Evolutionary conservation across 495 filamentous ascomycete genomes (phyloP), one percentile per base, ranked within the genome.

Genomic region (Glarea lozoyensis): DNA sequence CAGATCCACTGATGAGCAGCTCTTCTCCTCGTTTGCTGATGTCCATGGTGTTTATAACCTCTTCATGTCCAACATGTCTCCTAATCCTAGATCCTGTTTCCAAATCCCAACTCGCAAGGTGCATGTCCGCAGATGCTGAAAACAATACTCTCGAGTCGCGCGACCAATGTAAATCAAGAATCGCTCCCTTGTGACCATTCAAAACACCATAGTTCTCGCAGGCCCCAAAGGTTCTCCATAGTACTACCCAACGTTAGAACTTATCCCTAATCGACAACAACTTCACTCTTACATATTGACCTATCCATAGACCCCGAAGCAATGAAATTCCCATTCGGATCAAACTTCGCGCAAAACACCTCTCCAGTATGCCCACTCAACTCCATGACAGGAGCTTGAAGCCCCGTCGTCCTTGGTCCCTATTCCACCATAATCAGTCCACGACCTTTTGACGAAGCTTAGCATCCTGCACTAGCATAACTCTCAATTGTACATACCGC

Each of bases 281-380:
- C n/a, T 21, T 39, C n/a, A 7, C 25, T 7, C 79, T 32, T 71
- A 94, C 89, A 71, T 42, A 98, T 95, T 34, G 79, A 81, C 46
- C 93, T 73, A 63, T 98, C 92, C 81, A 94, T 90, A 1, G 88
- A 93, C 12, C 90, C 93, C 4, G 92, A 96, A 36, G 93, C 92
- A 49, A 97, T 90, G 45, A 84, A 72, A 38, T 86, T 82, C 17
- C 88, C 88, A 4, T 82, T 79, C 10, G 86, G 82, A 60, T 95
- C 86, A 49, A 98, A 98, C 56, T 83, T 81, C 17, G 84, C 80
- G n/a, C 84, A 70, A 58, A 96, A 97, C 22, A 97, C 77, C 65
- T 98, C 92, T 9, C 85, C 76, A 40, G 68, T 61, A 61, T 77
- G 74, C 63, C 89, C 90, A 37, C 80, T 80, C 24, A 98, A 70